A percentile compares a stretch with the other conserved stretches of the same genome.
Conservation (phyloP, 345 rosid genomes). For the Populus ilicifolia region DNA sequence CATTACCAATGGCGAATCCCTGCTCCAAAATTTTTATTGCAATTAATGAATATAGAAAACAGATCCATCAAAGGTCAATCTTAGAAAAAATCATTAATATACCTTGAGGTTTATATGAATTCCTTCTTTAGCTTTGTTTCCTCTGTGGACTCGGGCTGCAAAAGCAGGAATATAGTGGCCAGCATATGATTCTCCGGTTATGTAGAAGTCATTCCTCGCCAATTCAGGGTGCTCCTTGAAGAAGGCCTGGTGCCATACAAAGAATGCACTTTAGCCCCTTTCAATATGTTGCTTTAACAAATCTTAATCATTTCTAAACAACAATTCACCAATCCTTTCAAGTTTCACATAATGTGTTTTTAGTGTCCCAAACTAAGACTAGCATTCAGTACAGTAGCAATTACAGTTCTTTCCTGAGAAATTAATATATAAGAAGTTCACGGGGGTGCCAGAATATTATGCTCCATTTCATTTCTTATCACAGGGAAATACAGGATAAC, state of each 20-base stretch:
- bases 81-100: slow-evolving; percentile 1
- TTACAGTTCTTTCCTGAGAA: background rate
- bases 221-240: slow-evolving; percentile 84
- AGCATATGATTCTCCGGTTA: slow-evolving; percentile 98
- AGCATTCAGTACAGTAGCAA: background rate
- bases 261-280: slow-evolving; percentile 7
- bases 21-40: slow-evolving; percentile 31
- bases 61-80: background rate
- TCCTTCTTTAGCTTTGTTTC: slow-evolving; percentile 92
- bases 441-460: background rate
- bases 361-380: background rate
- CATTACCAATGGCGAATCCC: slow-evolving; percentile 99
- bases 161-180: slow-evolving; percentile 99
- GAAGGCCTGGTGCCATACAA: slow-evolving; percentile 57
- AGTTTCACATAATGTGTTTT: background rate
- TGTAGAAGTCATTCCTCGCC: slow-evolving; percentile 73
- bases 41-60: slow-evolving; percentile 7
- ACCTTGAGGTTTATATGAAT: slow-evolving; percentile 86
- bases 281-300: background rate
- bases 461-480: background rate
- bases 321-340: background rate
- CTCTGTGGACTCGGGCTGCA: slow-evolving; percentile 84
- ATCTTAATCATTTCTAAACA: background rate
- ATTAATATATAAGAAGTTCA: background rate
- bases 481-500: slow-evolving; percentile 6